Evolutionary conservation across 1,284 basidiomycete genomes (phyloP).

Genomic region (Malassezia obtusa): DNA sequence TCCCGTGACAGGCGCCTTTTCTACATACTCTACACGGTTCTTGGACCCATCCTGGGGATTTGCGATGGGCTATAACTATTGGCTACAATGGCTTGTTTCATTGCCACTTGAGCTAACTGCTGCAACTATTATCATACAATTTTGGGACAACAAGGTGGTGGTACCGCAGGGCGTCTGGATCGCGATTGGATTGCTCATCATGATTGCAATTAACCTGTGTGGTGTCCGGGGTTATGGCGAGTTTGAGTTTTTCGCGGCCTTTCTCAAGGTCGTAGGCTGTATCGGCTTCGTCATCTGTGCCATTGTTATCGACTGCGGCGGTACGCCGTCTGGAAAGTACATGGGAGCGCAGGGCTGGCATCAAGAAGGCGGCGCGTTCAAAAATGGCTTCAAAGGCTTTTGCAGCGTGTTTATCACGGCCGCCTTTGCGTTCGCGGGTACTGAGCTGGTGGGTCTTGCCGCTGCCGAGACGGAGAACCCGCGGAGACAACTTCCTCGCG

Average conservation of each 20-base stretch:
- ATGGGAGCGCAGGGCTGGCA: slow-evolving; percentile 24
- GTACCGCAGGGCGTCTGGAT: slow-evolving; percentile 36
- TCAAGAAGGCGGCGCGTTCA: slow-evolving; percentile 41
- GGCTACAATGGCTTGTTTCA: slow-evolving; percentile 41
- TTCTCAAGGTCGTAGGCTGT: slow-evolving; percentile 42
- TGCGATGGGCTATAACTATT: slow-evolving; percentile 45
- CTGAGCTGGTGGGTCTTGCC: slow-evolving; percentile 58
- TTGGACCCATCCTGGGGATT: slow-evolving; percentile 42
- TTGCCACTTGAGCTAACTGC: slow-evolving; percentile 41
- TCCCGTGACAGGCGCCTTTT: slow-evolving; percentile 43
- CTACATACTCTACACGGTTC: slow-evolving; percentile 42
- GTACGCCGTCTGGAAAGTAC: slow-evolving; percentile 26
- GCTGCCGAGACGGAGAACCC: slow-evolving; percentile 55
- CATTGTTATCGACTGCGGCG: slow-evolving; percentile 41
- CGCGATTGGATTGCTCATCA: slow-evolving; percentile 29
- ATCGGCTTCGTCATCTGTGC: slow-evolving; percentile 43
- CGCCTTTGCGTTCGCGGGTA: slow-evolving; percentile 31
- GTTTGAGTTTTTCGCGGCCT: slow-evolving; percentile 36
- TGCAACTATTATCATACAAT: slow-evolving; percentile 38
- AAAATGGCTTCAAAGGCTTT: slow-evolving; percentile 33
- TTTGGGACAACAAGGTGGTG: slow-evolving; percentile 30
- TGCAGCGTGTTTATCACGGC: slow-evolving; percentile 28
- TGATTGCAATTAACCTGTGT: slow-evolving; percentile 39
- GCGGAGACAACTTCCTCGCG: slow-evolving; percentile 50
- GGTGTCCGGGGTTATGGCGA: slow-evolving; percentile 45